phyloP scores from a whole-genome alignment of 371 early-diverging fungal genomes.

The Apophysomyces variabilis region DNA sequence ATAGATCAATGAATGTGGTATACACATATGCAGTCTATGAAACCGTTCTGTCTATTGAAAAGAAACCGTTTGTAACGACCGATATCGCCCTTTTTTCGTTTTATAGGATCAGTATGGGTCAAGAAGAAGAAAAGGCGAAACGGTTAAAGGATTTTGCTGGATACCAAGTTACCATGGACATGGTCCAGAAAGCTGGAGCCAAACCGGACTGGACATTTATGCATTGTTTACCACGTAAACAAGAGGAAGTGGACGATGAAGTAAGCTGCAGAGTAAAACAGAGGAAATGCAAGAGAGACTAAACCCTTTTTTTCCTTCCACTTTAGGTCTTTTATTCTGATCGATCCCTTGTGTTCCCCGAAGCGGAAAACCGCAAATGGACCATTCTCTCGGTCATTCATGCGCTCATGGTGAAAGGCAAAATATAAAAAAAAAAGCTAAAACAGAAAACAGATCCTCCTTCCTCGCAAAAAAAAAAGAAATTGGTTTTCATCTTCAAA shows the following conservation, averaged over 20 bases:
- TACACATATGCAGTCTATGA: no score
- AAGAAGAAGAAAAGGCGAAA: slow-evolving; percentile 88
- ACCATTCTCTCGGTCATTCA: slow-evolving; percentile 90
- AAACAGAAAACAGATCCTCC: no score
- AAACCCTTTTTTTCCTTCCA: no score
- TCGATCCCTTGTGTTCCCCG: slow-evolving; percentile 92
- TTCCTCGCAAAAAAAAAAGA: background rate
- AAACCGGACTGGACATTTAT: slow-evolving; percentile 91
- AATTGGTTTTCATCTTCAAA: background rate
- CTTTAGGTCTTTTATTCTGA: slow-evolving; percentile 84
- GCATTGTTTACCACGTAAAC: slow-evolving; percentile 97
- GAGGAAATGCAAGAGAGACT: no score
- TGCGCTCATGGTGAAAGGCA: slow-evolving; percentile 66
- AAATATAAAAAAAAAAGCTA: slow-evolving; percentile 29
- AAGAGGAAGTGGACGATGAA: slow-evolving; percentile 95
- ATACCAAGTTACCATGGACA: slow-evolving; percentile 84
- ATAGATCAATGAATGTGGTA: background rate
- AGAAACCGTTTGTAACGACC: no score
- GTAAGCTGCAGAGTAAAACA: slow-evolving; percentile 29
- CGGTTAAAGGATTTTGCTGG: slow-evolving; percentile 84
- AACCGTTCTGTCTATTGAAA: no score
- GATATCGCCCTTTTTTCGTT: background rate
- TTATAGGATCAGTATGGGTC: slow-evolving; percentile 91
- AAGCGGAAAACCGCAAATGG: slow-evolving; percentile 98
- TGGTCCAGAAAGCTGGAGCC: slow-evolving; percentile 79